phyloP scores from a whole-genome alignment of 2,329 filamentous ascomycete species.

The Colletotrichum abscissum region DNA sequence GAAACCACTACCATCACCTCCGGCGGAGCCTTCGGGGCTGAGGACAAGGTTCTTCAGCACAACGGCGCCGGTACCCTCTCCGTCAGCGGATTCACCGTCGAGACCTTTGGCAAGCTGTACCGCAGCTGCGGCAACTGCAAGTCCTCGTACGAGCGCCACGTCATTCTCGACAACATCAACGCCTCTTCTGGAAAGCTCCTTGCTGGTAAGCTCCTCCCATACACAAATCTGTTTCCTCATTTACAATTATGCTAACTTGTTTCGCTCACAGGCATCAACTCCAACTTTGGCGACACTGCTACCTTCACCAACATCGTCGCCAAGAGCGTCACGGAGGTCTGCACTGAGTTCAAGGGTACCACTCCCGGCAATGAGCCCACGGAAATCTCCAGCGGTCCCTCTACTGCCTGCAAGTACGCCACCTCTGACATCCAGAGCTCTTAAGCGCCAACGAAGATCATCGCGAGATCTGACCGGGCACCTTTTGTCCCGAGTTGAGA shows the following conservation, averaged over 20 bases:
- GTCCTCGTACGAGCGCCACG: conserved; percentile 30
- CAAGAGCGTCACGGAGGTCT: conserved; percentile 26
- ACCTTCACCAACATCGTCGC: conserved; percentile 25
- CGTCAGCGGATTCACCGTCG: conserved; percentile 31
- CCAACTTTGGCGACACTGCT: conserved; percentile 35
- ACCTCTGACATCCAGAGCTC: conserved; percentile 17
- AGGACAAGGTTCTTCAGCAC: conserved; percentile 35
- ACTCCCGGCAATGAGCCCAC: conserved; percentile 28
- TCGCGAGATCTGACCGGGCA: not conserved
- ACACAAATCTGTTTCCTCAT: accelerated
- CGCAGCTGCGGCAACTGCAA: conserved; percentile 37
- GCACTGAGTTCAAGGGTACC: conserved; percentile 34
- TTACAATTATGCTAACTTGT: not conserved
- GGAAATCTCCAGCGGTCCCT: conserved; percentile 23
- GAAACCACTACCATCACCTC: conserved; percentile 31
- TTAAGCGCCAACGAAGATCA: not conserved
- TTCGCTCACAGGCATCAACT: conserved; percentile 24
- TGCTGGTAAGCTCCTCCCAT: conserved; percentile 9
- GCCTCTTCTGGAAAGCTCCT: conserved; percentile 35
- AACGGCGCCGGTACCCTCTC: conserved; percentile 35
- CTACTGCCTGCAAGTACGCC: conserved; percentile 31
- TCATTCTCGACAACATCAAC: conserved; percentile 33
- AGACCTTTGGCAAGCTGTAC: conserved; percentile 35
- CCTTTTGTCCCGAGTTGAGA: not conserved
- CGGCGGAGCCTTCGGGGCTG: conserved; percentile 29